Base-by-base conservation (phyloP, 495 filamentous ascomycete species). In the Aspergillus mulundensis region DNA sequence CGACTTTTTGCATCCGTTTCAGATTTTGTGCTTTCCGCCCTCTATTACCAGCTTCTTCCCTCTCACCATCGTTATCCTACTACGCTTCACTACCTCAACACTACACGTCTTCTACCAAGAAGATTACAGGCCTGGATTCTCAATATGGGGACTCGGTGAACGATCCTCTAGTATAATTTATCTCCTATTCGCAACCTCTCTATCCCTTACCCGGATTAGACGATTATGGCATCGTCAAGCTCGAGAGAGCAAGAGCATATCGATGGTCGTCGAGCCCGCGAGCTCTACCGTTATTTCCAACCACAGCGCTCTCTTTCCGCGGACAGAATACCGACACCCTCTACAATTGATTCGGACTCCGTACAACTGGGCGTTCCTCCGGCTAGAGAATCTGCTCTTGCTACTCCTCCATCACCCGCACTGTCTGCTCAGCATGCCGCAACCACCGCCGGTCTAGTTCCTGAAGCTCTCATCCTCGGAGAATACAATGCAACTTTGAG, bases 401-500 rank as follows among this genome's bases (percentile, higher is more conserved):
- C 47, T 15, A 32, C 47, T 5, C 56, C 41, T 40, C 57, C 53
- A 16, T 65, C 61, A 21, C 58, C 58, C 1, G 60, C 64, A 6
- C 12, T 55, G 3, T 60, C 57, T 4, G 53, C 59, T 11, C 61
- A 62, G 5, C 23, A 36, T 12, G 42, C 53, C 25, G 42, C 36
- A 28, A 44, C 32, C 8, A 39, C 57, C n/a, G 30, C 53, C 5
- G 45, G 46, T 4, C 51, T 61, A 1, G 24, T 66, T 2, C 61
- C 65, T 19, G 66, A 69, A 16, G 56, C 62, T 1, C 23, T 69
- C 15, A 46, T 65, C 7, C 30, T 72, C 14, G 67, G 67, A 12
- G 60, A 63, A 21, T 54, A 64, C 6, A 87, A 88, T 63, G 73
- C 80, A 3, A 81, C 80, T n/a, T 70, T 90, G 18, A 77, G 65